A percentile compares a stretch with the other conserved stretches of the same genome.
phyloP scores from a whole-genome alignment of 192 early-diverging fungal species.

The Backusella circina region DNA sequence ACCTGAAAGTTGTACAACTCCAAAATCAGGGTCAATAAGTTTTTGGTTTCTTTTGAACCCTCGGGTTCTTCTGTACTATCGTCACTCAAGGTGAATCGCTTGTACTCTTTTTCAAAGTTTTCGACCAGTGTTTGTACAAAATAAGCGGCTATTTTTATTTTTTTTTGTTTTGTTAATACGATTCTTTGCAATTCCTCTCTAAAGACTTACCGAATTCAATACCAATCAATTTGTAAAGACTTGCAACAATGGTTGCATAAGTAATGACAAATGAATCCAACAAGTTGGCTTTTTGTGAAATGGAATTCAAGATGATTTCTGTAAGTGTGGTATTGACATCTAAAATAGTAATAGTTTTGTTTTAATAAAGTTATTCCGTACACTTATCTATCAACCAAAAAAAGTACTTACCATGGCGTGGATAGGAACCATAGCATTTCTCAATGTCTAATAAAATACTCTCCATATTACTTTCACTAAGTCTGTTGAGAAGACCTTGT shows the following conservation, averaged over 20 bases:
- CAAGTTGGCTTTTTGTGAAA: constrained; percentile 81
- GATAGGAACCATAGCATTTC: constrained; percentile 62
- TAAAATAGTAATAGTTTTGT: constrained; percentile 17
- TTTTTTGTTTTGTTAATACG: neutral
- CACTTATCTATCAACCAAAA: neutral
- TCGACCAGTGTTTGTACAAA: constrained; percentile 75
- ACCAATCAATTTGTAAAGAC: constrained; percentile 77
- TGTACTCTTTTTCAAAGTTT: constrained; percentile 61
- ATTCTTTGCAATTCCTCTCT: neutral
- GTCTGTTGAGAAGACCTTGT: constrained; percentile 86
- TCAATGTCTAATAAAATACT: constrained; percentile 81
- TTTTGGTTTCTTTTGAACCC: constrained; percentile 70
- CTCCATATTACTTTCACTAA: constrained; percentile 92
- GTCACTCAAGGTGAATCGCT: constrained; percentile 23
- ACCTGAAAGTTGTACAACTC: constrained; percentile 92
- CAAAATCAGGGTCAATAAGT: constrained; percentile 75
- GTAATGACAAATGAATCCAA: constrained; percentile 88
- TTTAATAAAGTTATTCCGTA: neutral
- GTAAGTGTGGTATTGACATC: constrained; percentile 88
- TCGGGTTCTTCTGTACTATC: constrained; percentile 39
- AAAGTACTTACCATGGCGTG: constrained; percentile 27
- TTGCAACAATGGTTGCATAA: constrained; percentile 84
- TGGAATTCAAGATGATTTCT: constrained; percentile 67
- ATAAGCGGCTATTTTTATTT: constrained; percentile 46
- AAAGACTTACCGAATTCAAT: constrained; percentile 71